phyloP scores from a whole-genome alignment of 352 stramenopile species.

The Phytophthora boehmeriae region DNA sequence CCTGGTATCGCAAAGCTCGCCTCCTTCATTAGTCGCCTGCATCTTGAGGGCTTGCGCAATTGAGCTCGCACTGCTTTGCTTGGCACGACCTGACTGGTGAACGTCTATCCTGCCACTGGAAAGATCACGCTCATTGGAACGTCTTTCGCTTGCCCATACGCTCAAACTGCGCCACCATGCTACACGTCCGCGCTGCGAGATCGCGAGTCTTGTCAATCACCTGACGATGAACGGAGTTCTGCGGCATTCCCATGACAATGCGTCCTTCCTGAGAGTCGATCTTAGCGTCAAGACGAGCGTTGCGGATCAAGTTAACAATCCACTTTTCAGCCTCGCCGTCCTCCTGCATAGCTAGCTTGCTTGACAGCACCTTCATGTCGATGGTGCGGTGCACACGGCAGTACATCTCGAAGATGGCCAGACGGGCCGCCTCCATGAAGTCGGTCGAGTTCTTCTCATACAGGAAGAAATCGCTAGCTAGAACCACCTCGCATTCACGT shows the following conservation, averaged over 20 bases:
- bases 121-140: slow-evolving; percentile 48
- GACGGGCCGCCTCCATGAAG: slow-evolving; percentile 98
- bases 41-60: slow-evolving; percentile 9
- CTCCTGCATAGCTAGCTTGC: slow-evolving; percentile 96
- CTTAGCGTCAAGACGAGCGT: slow-evolving; percentile 97
- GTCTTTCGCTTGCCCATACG: slow-evolving; percentile 85
- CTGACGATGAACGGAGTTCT: slow-evolving; percentile 95
- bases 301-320: slow-evolving; percentile 99
- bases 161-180: slow-evolving; percentile 87
- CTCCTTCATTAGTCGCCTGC: slow-evolving; percentile 17
- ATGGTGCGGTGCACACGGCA: slow-evolving; percentile 99
- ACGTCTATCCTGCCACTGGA: slow-evolving; percentile 23
- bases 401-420: slow-evolving; percentile 99
- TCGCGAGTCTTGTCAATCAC: slow-evolving; percentile 98
- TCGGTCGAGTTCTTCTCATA: slow-evolving; percentile 95
- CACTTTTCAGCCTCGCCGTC: slow-evolving; percentile 97
- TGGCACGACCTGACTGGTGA: slow-evolving; percentile 22
- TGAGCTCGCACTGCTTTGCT: slow-evolving; percentile 17
- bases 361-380: slow-evolving; percentile 96
- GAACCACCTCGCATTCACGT: slow-evolving; percentile 94
- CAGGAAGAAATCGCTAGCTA: slow-evolving; percentile 98
- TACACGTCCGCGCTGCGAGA: slow-evolving; percentile 92
- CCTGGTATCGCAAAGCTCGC: slow-evolving; percentile 5
- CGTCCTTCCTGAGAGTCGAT: slow-evolving; percentile 97
- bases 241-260: slow-evolving; percentile 96